Conservation (phyloP, 352 stramenopile genomes). For the Phytopythium montanum region DNA sequence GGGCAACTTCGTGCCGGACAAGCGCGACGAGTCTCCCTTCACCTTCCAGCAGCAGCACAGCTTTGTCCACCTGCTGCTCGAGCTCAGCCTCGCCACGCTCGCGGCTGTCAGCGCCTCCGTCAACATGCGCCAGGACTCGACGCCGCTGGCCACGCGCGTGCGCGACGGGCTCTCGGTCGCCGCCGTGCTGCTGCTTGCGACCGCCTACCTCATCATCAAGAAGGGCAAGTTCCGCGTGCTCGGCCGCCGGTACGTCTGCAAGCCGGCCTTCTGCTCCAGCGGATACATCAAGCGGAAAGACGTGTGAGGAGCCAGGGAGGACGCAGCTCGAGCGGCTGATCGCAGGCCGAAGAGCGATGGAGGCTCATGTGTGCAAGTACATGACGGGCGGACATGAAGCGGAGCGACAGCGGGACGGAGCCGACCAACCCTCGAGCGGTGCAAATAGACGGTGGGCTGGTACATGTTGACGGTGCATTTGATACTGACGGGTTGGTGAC, state of each 20-base stretch:
- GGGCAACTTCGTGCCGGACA: constrained; percentile 67
- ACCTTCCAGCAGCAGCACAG: constrained; percentile 84
- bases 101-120: constrained; percentile 63
- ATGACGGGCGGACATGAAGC: neutral
- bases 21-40: constrained; percentile 77
- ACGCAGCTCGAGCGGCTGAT: neutral
- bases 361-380: neutral
- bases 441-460: neutral
- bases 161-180: constrained; percentile 60
- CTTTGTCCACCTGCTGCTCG: constrained; percentile 53
- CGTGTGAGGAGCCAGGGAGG: neutral
- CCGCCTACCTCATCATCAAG: constrained; percentile 74
- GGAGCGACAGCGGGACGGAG: neutral
- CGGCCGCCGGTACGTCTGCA: constrained; percentile 79
- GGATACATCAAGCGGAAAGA: constrained; percentile 80
- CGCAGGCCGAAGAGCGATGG: neutral
- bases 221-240: constrained; percentile 79
- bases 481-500: neutral
- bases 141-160: constrained; percentile 47
- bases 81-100: constrained; percentile 40
- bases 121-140: constrained; percentile 48
- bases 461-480: neutral
- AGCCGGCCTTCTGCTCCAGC: constrained; percentile 81
- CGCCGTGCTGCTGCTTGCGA: constrained; percentile 38
- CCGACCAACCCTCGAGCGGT: neutral